Evolutionary conservation across 2,329 filamentous ascomycete species (phyloP), one percentile per base, ranked within the genome.

Genomic region (Zasmidium citrigriseum): DNA sequence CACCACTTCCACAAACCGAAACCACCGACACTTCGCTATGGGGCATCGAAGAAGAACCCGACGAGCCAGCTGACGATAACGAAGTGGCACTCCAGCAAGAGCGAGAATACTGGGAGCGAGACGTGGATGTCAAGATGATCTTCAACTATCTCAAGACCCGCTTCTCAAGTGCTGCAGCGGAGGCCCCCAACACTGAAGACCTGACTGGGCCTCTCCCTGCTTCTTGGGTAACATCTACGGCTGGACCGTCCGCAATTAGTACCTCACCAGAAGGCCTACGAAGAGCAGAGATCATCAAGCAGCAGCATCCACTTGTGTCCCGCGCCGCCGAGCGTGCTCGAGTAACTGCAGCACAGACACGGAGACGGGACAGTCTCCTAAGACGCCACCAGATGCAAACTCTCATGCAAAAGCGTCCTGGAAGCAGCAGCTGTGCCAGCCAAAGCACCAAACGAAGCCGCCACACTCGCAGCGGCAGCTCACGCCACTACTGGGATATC

Each of bases 401-500:
- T 56, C 54, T 67, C 54, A 38, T 78, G 27, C 73, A 68, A n/a
- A 62, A 65, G 55, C 69, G 70, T 58, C 68, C 78, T 7, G 55
- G 64, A n/a, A 77, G 82, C 57, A 73, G 72, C 27, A 96, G 90
- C 73, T 96, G 91, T 73, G 91, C 91, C 3, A 96, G 90, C 70
- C 91, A 96, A 76, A 96, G 90, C 73, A 91, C 90, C 7, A 88
- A 89, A 72, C 86, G 88, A 66, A 87, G 80, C 55, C 77, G 77
- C 3, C 70, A 73, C 3, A 90, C 86, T 67, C 88, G 85, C 64
- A 68, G 68, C 49, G 69, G 62, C 4, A 93, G 89, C 46, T 90
- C 87, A 47, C 80, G 91, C 54, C 91, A 96, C 72, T 97, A 96
- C 74, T 97, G 93, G 93, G 93, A 96, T 73, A 85, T 96, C 64